Evolutionary conservation across 2,329 filamentous ascomycete species (phyloP).

Genomic region (Waltergamsia citrina): DNA sequence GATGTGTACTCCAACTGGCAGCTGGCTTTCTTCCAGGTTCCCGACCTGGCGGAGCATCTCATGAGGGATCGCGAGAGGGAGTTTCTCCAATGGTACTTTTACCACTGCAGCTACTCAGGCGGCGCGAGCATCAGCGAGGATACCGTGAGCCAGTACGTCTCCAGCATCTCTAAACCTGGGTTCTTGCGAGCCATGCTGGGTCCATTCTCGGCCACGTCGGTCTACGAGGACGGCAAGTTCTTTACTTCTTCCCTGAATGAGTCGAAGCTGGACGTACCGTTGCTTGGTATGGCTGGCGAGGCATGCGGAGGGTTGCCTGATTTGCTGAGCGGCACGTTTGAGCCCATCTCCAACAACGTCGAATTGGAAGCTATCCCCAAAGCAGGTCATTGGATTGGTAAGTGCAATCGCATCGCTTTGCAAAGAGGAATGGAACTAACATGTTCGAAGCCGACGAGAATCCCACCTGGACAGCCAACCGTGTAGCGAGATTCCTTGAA

Average conservation of each 20-base stretch:
- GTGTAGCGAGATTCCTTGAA: constrained; percentile 10
- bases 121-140: constrained; percentile 24
- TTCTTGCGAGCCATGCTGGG: constrained; percentile 29
- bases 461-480: constrained; percentile 10
- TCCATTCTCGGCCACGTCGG: constrained; percentile 20
- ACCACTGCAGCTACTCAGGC: constrained; percentile 30
- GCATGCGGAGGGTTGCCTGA: constrained; percentile 11
- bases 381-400: constrained; percentile 16
- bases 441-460: constrained; percentile 12
- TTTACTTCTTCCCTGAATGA: constrained; percentile 19
- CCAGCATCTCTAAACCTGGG: constrained; percentile 29
- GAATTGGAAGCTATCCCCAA: constrained; percentile 13
- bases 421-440: constrained; percentile 3
- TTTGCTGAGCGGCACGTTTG: constrained; percentile 3
- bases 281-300: constrained; percentile 15
- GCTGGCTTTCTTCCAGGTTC: constrained; percentile 33
- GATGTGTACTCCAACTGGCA: constrained; percentile 31
- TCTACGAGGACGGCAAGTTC: constrained; percentile 22
- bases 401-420: constrained; percentile 1
- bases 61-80: constrained; percentile 29
- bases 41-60: constrained; percentile 35
- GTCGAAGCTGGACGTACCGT: constrained; percentile 7
- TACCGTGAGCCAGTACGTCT: constrained; percentile 25
- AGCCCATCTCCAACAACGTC: constrained; percentile 6
- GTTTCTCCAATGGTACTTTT: constrained; percentile 36